A percentile compares a stretch with the other conserved stretches of the same genome.
Conservation (phyloP, 75 land plant genomes). For the Pinus tabuliformis region DNA sequence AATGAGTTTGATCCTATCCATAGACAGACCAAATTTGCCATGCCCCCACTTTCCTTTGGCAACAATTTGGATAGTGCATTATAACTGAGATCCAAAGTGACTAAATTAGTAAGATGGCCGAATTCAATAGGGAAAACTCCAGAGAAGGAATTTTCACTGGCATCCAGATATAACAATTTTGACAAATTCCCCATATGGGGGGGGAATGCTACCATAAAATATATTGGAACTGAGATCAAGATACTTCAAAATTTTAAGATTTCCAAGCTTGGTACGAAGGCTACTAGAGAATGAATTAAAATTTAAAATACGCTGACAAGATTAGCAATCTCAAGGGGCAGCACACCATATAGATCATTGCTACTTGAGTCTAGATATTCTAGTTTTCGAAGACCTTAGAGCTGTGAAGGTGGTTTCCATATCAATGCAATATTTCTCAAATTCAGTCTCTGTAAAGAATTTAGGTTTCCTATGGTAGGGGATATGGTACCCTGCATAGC, state of each 20-base stretch:
- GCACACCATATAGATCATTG: constrained; percentile 34
- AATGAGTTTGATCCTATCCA: constrained; percentile 33
- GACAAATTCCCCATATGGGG: constrained; percentile 24
- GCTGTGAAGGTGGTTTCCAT: constrained; percentile 37
- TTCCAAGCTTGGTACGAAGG: constrained; percentile 47
- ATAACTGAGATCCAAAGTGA: constrained; percentile 33
- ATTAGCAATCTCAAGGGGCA: constrained; percentile 21
- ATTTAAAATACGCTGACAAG: constrained; percentile 20
- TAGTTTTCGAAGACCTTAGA: constrained; percentile 30
- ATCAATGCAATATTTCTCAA: constrained; percentile 42
- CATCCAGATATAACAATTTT: constrained; percentile 28
- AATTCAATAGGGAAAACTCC: constrained; percentile 48
- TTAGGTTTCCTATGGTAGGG: constrained; percentile 25
- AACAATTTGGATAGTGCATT: constrained; percentile 37
- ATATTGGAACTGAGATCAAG: constrained; percentile 43
- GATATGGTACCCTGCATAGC: constrained; percentile 33
- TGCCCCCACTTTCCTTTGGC: constrained; percentile 32
- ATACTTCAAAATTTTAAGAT: constrained; percentile 26
- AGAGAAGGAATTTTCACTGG: constrained; percentile 41
- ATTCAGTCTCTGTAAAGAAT: constrained; percentile 32
- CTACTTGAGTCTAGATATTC: constrained; percentile 29
- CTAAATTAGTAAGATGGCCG: constrained; percentile 27
- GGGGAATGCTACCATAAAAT: constrained; percentile 48
- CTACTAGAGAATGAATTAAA: constrained; percentile 39
- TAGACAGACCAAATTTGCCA: constrained; percentile 19